A percentile compares a stretch with the other conserved stretches of the same genome.
Evolutionary conservation across 2,329 filamentous ascomycete species (phyloP).

Genomic region (Penicillium verrucosum): DNA sequence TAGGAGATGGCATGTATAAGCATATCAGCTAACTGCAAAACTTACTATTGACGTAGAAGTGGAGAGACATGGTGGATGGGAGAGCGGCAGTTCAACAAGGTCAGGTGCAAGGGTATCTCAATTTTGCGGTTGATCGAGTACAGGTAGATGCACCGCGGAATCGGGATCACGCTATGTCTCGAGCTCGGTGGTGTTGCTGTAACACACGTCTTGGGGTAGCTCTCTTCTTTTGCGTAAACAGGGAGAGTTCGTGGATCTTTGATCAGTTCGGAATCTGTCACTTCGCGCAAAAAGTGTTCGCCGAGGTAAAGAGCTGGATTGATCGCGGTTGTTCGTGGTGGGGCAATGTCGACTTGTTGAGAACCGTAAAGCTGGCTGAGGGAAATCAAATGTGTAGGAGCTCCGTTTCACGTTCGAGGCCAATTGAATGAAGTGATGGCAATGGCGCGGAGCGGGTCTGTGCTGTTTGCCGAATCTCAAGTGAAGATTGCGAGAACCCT

Average conservation of each 20-base stretch:
- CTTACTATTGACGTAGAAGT: constrained; percentile 54
- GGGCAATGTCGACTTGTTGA: not conserved
- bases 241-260: not conserved
- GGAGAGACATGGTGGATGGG: constrained; percentile 50
- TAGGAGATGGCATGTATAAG: not conserved
- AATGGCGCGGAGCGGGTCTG: not conserved
- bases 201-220: not conserved
- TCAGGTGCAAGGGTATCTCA: not conserved
- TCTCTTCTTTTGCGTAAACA: not conserved
- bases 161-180: not conserved
- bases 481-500: not conserved
- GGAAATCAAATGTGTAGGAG: not conserved
- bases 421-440: not conserved
- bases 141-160: not conserved
- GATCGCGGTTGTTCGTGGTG: not conserved
- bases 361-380: not conserved
- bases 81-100: not conserved
- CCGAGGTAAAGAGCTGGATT: not conserved
- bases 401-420: not conserved
- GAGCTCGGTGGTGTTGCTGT: not conserved
- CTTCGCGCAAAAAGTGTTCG: constrained; percentile 1
- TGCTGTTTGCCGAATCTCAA: not conserved
- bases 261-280: not conserved
- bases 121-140: not conserved
- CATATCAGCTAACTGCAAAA: not conserved